A percentile compares a stretch with the other conserved stretches of the same genome.
These are phyloP conservation scores for Miscanthus lutarioriparius DNA, from an alignment of 176 grass and related monocot species.

Conservation along the genomic window DNA sequence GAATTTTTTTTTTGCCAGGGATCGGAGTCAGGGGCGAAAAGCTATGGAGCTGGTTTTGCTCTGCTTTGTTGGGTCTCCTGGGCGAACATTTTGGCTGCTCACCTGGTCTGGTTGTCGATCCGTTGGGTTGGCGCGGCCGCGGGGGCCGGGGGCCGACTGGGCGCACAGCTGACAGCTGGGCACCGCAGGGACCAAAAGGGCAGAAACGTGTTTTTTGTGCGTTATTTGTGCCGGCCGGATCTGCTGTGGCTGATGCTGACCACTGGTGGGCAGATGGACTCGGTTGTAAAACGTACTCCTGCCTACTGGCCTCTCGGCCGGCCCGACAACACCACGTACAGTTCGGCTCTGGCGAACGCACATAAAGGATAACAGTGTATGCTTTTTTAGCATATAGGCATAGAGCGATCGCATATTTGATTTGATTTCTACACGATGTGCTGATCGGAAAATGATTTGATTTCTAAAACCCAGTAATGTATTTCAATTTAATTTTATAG, in stretches of 20 bases:
- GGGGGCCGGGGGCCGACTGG: neutral
- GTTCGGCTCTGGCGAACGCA: too few relatives aligned
- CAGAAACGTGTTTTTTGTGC: slow-evolving; percentile 46
- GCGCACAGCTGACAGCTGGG: slow-evolving; percentile 19
- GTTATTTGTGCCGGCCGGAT: slow-evolving; percentile 15
- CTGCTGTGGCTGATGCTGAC: slow-evolving; percentile 23
- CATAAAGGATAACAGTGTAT: too few relatives aligned
- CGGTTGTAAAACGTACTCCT: slow-evolving; percentile 10
- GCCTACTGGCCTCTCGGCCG: too few relatives aligned
- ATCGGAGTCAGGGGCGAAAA: neutral
- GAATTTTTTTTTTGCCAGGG: neutral
- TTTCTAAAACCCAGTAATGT: too few relatives aligned
- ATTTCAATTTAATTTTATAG: neutral
- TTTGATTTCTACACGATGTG: too few relatives aligned
- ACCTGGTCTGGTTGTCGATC: slow-evolving; percentile 18
- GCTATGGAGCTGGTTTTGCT: neutral
- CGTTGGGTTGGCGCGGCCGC: neutral
- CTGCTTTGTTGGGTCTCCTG: neutral
- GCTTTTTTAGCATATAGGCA: too few relatives aligned
- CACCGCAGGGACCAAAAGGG: neutral
- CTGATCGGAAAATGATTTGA: too few relatives aligned
- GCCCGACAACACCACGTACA: too few relatives aligned
- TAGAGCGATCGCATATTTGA: too few relatives aligned
- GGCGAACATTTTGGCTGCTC: neutral
- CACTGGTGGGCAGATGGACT: slow-evolving; percentile 33